Evolutionary conservation across 345 rosid genomes (phyloP), one percentile per base, ranked within the genome.

Genomic region (Ricinus communis): DNA sequence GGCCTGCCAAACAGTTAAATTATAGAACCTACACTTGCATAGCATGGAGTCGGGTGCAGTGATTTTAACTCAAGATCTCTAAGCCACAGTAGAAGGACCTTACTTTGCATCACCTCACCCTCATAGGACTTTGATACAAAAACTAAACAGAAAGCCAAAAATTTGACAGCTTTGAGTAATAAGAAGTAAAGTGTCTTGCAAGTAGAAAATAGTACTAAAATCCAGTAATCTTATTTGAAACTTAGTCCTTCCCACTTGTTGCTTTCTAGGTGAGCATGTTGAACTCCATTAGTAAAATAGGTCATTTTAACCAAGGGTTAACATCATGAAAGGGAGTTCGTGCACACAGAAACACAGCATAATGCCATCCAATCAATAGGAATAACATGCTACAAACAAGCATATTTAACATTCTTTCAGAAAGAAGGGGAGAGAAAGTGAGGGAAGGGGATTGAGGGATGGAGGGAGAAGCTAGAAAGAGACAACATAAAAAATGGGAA

Each of bases 341-440:
- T 41, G 51, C 25, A n/a, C 33, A 27, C 30, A 30, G 36, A 43
- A 5, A 25, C 21, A 45, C 0, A 41, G 22, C 53, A 45, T 24
- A 64, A 45, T 25, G 68, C 11, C 54, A 59, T 59, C 38, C 43
- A 62, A 41, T 62, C 0, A 51, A 7, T 62, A 63, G 36, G 30
- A 64, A 18, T 0, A 19, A 14, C 51, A 64, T 64, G n/a, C 24
- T 25, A 64, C 36, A 45, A 61, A 43, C 18, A 62, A 21, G 49
- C 19, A 62, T 19, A 9, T 62, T 3, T n/a, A n/a, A 38, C 66
- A 38, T 38, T 38, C 66, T 43, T 64, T 50, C 31, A 47, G 3
- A 46, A 63, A 43, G 28, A 2, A 27, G 6, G 57, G 15, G 22
- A 31, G 9, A 16, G 43, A 3, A 31, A 40, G 43, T 60, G 46